A percentile compares a stretch with the other conserved stretches of the same genome.
phyloP scores from a whole-genome alignment of 257 asterid genomes.

The Petunia secreta region DNA sequence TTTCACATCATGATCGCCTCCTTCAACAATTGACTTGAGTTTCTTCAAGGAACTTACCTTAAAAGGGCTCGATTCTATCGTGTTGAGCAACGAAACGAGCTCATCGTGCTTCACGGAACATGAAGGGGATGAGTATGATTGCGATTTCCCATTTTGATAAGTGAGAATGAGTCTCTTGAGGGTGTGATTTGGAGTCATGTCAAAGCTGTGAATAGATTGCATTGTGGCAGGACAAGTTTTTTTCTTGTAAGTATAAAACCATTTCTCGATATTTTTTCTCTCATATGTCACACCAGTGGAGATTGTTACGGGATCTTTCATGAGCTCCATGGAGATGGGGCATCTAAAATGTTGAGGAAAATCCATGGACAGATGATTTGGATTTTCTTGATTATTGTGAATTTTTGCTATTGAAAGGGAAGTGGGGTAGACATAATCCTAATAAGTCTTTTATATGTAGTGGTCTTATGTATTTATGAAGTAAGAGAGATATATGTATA shows the following conservation, averaged over 20 bases:
- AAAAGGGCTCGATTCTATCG: constrained; percentile 69
- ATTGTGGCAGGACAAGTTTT: constrained; percentile 87
- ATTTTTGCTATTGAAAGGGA: constrained; percentile 18
- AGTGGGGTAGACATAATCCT: constrained; percentile 23
- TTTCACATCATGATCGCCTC: constrained; percentile 46
- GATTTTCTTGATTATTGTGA: constrained; percentile 14
- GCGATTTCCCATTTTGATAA: constrained; percentile 46
- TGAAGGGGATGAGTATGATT: constrained; percentile 20
- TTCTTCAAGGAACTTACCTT: constrained; percentile 64
- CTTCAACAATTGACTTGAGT: constrained; percentile 44
- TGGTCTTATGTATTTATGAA: neutral
- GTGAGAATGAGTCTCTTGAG: constrained; percentile 63
- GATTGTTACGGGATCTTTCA: constrained; percentile 87
- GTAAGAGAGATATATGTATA: constrained; percentile 24
- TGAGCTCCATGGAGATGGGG: constrained; percentile 94
- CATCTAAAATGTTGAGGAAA: constrained; percentile 79
- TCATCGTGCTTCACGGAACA: constrained; percentile 45
- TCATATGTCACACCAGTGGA: constrained; percentile 91
- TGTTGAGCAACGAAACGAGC: constrained; percentile 45
- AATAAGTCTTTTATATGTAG: constrained; percentile 27
- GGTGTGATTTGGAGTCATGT: constrained; percentile 80
- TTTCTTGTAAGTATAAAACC: constrained; percentile 70
- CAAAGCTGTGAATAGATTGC: constrained; percentile 50
- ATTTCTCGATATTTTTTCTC: constrained; percentile 64
- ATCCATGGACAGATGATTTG: constrained; percentile 40